phyloP scores from a whole-genome alignment of 371 early-diverging fungal species.

The Mucor ambiguus region DNA sequence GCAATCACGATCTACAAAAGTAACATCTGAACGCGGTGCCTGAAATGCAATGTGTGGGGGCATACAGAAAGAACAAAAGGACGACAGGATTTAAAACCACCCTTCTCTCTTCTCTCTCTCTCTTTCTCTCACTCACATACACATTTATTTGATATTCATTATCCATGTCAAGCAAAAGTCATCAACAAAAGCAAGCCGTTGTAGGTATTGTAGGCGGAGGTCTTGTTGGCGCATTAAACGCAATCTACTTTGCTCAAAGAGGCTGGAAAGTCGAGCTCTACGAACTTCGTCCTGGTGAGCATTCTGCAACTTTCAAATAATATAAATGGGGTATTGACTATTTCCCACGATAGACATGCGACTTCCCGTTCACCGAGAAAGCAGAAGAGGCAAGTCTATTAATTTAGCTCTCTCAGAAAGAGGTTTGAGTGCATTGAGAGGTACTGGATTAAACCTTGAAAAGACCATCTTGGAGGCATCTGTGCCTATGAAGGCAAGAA shows the following conservation, averaged over 20 bases:
- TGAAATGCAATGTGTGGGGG: too few relatives aligned
- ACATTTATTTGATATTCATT: background rate
- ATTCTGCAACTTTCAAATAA: background rate
- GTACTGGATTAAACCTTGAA: constrained; percentile 68
- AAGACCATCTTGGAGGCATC: constrained; percentile 65
- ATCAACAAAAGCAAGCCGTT: constrained; percentile 19
- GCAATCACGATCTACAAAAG: too few relatives aligned
- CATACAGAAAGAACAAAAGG: too few relatives aligned
- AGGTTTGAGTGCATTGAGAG: constrained; percentile 83
- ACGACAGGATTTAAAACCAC: too few relatives aligned
- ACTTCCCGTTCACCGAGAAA: constrained; percentile 57
- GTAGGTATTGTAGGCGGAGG: constrained; percentile 92
- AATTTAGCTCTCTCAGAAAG: constrained; percentile 93
- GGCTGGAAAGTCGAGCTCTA: constrained; percentile 90
- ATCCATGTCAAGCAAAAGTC: background rate
- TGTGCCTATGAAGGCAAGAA: constrained; percentile 93
- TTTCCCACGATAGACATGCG: constrained; percentile 62
- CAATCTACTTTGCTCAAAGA: constrained; percentile 90
- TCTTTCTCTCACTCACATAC: background rate
- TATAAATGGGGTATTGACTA: background rate
- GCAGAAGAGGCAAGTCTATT: constrained; percentile 80
- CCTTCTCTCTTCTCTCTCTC: background rate
- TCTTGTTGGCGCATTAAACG: constrained; percentile 88
- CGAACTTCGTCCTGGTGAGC: constrained; percentile 85
- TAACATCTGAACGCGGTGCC: too few relatives aligned